Evolutionary conservation across 2,329 filamentous ascomycete species (phyloP).

Genomic region (Penicillium sp.): DNA sequence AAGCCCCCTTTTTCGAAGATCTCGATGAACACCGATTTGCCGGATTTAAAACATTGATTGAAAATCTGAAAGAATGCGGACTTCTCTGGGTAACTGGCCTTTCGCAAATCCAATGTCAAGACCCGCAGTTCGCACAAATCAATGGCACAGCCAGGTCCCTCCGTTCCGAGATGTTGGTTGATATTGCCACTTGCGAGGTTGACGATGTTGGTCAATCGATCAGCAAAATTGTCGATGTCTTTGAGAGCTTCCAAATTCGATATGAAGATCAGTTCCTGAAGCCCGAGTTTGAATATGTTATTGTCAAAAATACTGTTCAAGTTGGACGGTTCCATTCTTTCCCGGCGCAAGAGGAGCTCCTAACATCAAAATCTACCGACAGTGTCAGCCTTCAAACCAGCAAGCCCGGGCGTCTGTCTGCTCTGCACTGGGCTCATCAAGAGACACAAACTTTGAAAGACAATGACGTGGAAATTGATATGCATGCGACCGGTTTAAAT

Average conservation of each 20-base stretch:
- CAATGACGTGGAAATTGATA: conserved; percentile 29
- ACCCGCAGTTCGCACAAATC: conserved; percentile 34
- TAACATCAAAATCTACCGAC: not conserved
- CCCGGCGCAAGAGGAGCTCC: not conserved
- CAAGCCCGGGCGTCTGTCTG: conserved; percentile 23
- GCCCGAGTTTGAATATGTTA: conserved; percentile 26
- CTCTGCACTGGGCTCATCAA: conserved; percentile 25
- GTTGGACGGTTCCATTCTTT: conserved; percentile 18
- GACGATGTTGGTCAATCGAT: conserved; percentile 11
- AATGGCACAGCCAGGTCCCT: conserved; percentile 34
- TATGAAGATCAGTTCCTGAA: conserved; percentile 9
- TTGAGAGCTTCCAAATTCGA: conserved; percentile 13
- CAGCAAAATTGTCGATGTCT: conserved; percentile 16
- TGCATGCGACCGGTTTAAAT: conserved; percentile 28
- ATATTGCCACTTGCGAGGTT: conserved; percentile 32
- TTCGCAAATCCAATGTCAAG: conserved; percentile 26
- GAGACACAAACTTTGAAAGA: conserved; percentile 3
- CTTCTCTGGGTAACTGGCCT: conserved; percentile 36
- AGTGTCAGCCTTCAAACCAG: conserved; percentile 17
- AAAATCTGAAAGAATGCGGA: conserved; percentile 3
- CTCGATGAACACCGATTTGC: conserved; percentile 5
- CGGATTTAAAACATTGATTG: conserved; percentile 9
- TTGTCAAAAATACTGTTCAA: conserved; percentile 13
- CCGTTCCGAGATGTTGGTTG: conserved; percentile 30
- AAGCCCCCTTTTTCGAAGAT: conserved; percentile 15